phyloP scores from a whole-genome alignment of 371 early-diverging fungal genomes.

The Dichotomocladium elegans region DNA sequence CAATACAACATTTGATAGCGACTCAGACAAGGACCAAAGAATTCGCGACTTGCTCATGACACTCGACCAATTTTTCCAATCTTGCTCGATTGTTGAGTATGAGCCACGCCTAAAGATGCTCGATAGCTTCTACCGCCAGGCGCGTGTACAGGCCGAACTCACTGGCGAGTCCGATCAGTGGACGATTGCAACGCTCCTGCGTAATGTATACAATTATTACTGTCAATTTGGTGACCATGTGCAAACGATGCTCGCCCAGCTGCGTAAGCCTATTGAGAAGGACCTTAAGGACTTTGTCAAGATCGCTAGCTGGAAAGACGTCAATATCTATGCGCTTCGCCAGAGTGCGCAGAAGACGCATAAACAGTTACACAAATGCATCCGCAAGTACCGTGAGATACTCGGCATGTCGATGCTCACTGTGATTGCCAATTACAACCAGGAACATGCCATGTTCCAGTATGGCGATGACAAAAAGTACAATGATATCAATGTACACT shows the following conservation, averaged over 20 bases:
- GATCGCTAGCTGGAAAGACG: slow-evolving; percentile 96
- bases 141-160: slow-evolving; percentile 32
- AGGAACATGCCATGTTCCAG: slow-evolving; percentile 50
- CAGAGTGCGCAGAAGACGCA: slow-evolving; percentile 91
- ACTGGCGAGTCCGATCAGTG: slow-evolving; percentile 21
- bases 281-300: slow-evolving; percentile 91
- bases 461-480: slow-evolving; percentile 49
- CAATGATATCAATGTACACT: slow-evolving; percentile 24
- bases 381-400: slow-evolving; percentile 81
- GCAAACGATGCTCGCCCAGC: slow-evolving; percentile 46
- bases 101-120: slow-evolving; percentile 75
- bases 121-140: slow-evolving; percentile 66
- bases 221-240: slow-evolving; percentile 65
- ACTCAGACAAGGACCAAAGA: slow-evolving; percentile 18
- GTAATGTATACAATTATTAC: slow-evolving; percentile 74
- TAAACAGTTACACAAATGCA: slow-evolving; percentile 83
- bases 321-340: slow-evolving; percentile 90
- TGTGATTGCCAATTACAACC: slow-evolving; percentile 65
- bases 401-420: slow-evolving; percentile 71
- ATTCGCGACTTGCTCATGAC: slow-evolving; percentile 48
- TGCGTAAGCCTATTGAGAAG: slow-evolving; percentile 77
- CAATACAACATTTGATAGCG: slow-evolving; percentile 25
- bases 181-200: slow-evolving; percentile 36
- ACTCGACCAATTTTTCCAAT: slow-evolving; percentile 79
- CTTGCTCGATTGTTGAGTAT: slow-evolving; percentile 83